phyloP scores from a whole-genome alignment of 2,329 filamentous ascomycete genomes.

The Aspergillus transmontanensis region DNA sequence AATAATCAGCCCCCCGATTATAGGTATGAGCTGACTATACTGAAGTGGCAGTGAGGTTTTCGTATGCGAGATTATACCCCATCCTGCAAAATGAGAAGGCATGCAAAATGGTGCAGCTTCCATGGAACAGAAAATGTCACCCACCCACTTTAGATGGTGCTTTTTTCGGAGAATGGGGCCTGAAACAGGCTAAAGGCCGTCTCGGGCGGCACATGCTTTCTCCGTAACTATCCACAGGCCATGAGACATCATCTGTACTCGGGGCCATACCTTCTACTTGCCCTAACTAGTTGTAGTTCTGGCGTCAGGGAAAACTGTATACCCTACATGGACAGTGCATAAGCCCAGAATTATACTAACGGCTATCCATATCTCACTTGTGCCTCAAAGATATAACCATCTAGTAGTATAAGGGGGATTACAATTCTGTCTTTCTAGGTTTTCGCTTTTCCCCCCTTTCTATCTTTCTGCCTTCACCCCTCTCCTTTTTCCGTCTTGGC shows the following conservation, averaged over 20 bases:
- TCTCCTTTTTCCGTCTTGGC: conserved; percentile 21
- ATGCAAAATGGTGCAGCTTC: background rate
- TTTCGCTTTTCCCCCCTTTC: conserved; percentile 7
- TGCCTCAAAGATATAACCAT: background rate
- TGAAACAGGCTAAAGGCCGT: conserved; percentile 31
- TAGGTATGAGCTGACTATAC: background rate
- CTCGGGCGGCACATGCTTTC: conserved; percentile 24
- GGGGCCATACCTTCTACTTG: background rate
- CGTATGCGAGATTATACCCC: background rate
- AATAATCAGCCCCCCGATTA: background rate
- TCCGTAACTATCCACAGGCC: background rate
- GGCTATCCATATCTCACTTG: background rate
- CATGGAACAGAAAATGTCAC: conserved; percentile 12
- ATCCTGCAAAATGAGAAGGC: background rate
- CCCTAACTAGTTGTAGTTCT: background rate
- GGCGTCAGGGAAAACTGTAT: background rate
- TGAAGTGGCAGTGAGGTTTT: background rate
- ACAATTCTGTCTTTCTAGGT: background rate
- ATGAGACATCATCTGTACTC: background rate
- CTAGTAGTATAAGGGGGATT: background rate
- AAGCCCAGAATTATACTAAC: background rate
- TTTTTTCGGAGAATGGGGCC: conserved; percentile 27
- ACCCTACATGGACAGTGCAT: conserved; percentile 11
- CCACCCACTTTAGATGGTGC: conserved; percentile 5
- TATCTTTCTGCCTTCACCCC: conserved; percentile 4